Conservation (phyloP, 768 basidiomycete species). For the Podaxis sp. region DNA sequence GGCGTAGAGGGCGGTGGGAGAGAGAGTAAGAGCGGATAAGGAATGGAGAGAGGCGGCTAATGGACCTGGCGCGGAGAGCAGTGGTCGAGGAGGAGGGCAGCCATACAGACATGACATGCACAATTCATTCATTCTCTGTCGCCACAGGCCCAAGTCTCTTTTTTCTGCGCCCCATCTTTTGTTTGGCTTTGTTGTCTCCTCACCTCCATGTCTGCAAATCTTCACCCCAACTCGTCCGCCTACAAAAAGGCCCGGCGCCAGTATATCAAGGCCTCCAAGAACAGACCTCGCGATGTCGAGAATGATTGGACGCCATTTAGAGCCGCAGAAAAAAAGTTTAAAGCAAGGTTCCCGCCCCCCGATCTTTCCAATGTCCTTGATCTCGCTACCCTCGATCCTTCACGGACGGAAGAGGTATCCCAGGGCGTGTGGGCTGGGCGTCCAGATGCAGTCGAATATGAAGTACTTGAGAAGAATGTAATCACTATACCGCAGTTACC, state of each 20-base stretch:
- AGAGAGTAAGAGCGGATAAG: slow-evolving; percentile 18
- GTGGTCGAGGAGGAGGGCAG: slow-evolving; percentile 55
- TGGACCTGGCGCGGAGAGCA: slow-evolving; percentile 37
- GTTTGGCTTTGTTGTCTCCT: slow-evolving; percentile 27
- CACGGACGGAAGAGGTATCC: slow-evolving; percentile 35
- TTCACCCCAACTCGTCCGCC: slow-evolving; percentile 43
- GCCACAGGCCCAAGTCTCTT: too few relatives aligned
- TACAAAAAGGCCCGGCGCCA: slow-evolving; percentile 59
- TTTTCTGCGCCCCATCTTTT: slow-evolving; percentile 9
- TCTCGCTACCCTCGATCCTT: slow-evolving; percentile 43
- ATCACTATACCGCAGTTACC: slow-evolving; percentile 51
- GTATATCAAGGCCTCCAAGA: slow-evolving; percentile 55
- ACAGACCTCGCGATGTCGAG: slow-evolving; percentile 39
- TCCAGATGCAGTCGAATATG: slow-evolving; percentile 29
- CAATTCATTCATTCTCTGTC: background rate
- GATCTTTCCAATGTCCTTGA: slow-evolving; percentile 70
- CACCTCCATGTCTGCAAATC: slow-evolving; percentile 26
- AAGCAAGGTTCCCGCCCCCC: slow-evolving; percentile 73
- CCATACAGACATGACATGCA: slow-evolving; percentile 66
- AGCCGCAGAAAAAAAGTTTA: slow-evolving; percentile 75
- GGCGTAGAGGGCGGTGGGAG: slow-evolving; percentile 23
- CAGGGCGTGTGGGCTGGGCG: slow-evolving; percentile 46
- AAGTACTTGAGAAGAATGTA: slow-evolving; percentile 29
- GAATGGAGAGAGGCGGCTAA: slow-evolving; percentile 23
- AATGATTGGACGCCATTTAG: slow-evolving; percentile 71